Evolutionary conservation across 2,329 filamentous ascomycete species (phyloP).

Genomic region (Trichoderma lentiforme): DNA sequence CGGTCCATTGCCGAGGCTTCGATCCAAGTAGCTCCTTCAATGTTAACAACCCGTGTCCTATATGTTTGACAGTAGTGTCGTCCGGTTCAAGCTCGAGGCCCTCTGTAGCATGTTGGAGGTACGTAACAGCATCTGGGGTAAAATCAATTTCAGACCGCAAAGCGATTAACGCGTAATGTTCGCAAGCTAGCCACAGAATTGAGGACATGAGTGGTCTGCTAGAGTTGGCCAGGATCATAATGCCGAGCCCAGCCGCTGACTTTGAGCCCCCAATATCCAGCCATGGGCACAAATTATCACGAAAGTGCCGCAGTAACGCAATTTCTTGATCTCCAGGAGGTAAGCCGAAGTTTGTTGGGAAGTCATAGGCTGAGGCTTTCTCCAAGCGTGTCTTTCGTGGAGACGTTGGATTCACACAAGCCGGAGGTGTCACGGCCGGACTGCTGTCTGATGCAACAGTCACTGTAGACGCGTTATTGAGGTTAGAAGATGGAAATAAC

Average conservation of each 20-base stretch:
- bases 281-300: background rate
- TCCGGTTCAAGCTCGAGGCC: background rate
- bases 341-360: background rate
- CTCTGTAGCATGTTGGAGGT: background rate
- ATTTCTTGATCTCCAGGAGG: background rate
- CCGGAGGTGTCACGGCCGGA: background rate
- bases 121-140: background rate
- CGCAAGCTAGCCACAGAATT: background rate
- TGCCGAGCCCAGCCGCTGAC: background rate
- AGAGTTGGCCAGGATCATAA: background rate
- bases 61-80: background rate
- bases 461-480: background rate
- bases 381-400: background rate
- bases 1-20: background rate
- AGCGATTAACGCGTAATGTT: background rate
- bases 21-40: background rate
- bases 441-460: background rate
- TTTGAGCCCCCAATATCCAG: background rate
- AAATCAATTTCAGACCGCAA: background rate
- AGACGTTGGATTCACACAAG: background rate
- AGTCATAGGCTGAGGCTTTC: background rate
- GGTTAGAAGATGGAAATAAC: background rate
- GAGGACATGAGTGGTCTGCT: background rate
- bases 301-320: background rate
- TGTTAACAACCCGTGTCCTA: background rate